Conservation (phyloP, 1,284 basidiomycete genomes). For the Irpex lacteus region DNA sequence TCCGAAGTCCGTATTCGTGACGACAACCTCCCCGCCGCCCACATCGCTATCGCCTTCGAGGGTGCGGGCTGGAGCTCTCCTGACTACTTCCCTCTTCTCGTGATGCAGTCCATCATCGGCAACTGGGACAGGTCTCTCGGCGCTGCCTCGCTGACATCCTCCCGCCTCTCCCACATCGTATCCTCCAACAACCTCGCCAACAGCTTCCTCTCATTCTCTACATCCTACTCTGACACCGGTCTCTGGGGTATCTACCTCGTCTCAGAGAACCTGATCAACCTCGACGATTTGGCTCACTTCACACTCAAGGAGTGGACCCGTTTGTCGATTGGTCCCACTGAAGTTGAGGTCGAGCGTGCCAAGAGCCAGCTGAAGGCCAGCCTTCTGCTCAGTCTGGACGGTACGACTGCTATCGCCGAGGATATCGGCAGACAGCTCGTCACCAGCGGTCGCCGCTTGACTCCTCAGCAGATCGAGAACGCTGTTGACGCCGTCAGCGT, state of each 20-base stretch:
- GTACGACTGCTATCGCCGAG: conserved; percentile 95
- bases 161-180: conserved; percentile 89
- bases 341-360: conserved; percentile 91
- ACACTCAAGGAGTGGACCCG: conserved; percentile 96
- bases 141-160: conserved; percentile 86
- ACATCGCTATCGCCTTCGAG: conserved; percentile 97
- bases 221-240: conserved; percentile 99
- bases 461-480: conserved; percentile 92
- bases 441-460: conserved; percentile 87
- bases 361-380: conserved; percentile 98
- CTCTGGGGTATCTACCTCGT: conserved; percentile 99
- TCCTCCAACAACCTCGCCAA: conserved; percentile 97
- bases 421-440: conserved; percentile 98
- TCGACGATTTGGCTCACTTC: conserved; percentile 95
- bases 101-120: conserved; percentile 97
- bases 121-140: conserved; percentile 99
- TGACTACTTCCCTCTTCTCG: conserved; percentile 99
- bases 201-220: conserved; percentile 99
- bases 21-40: conserved; percentile 85
- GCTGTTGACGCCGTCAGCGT: conserved; percentile 88
- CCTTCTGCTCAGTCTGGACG: conserved; percentile 88
- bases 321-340: conserved; percentile 86
- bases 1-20: conserved; percentile 96
- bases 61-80: conserved; percentile 98
- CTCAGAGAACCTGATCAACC: conserved; percentile 89